Percentiles rank a stretch among this genome's conserved stretches.
These are phyloP conservation scores for Fusarium tjaetaba DNA, from an alignment of 2,329 filamentous ascomycete genomes.

Conservation along the genomic window DNA sequence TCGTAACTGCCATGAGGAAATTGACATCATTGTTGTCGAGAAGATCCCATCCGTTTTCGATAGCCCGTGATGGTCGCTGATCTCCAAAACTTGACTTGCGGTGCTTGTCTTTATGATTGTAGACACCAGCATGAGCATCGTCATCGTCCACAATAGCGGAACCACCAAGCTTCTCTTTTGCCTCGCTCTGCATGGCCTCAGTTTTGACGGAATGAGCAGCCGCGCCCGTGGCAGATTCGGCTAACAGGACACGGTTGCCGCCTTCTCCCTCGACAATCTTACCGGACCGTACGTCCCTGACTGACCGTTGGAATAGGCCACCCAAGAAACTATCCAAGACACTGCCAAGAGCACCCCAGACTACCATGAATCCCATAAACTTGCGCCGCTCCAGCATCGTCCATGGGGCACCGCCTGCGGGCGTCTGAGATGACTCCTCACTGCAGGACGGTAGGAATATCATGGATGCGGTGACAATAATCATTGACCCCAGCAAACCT, in stretches of 20 bases:
- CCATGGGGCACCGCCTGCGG: slow-evolving; percentile 61
- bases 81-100: slow-evolving; percentile 64
- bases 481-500: slow-evolving; percentile 77
- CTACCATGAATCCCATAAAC: slow-evolving; percentile 67
- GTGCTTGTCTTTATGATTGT: slow-evolving; percentile 61
- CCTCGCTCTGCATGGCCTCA: slow-evolving; percentile 55
- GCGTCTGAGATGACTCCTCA: slow-evolving; percentile 48
- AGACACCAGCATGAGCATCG: slow-evolving; percentile 54
- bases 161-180: slow-evolving; percentile 50
- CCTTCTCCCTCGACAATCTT: slow-evolving; percentile 91
- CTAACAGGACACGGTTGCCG: slow-evolving; percentile 68
- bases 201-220: slow-evolving; percentile 51
- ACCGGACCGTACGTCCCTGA: slow-evolving; percentile 83
- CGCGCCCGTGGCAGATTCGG: slow-evolving; percentile 43
- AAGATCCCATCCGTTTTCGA: slow-evolving; percentile 75
- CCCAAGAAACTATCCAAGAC: slow-evolving; percentile 89
- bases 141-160: slow-evolving; percentile 50
- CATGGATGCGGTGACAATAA: slow-evolving; percentile 73
- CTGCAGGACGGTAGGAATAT: slow-evolving; percentile 76
- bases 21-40: slow-evolving; percentile 98
- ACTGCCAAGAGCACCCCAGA: slow-evolving; percentile 82
- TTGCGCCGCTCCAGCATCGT: slow-evolving; percentile 55
- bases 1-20: slow-evolving; percentile 84
- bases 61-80: slow-evolving; percentile 67
- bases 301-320: slow-evolving; percentile 84